phyloP scores from a whole-genome alignment of 495 filamentous ascomycete species.

The Haplographium delicatum region DNA sequence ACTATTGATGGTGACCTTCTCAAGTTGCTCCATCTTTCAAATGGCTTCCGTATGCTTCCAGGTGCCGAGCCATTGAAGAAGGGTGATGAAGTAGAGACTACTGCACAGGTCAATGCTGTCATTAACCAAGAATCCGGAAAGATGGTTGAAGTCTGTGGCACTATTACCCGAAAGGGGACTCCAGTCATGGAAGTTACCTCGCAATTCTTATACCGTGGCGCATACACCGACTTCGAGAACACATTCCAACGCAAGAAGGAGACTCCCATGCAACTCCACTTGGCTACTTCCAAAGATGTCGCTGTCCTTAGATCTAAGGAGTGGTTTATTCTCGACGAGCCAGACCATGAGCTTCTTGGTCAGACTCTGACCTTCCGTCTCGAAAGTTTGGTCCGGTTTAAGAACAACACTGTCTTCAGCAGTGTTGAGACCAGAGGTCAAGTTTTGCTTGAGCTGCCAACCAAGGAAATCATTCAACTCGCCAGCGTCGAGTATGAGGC shows the following conservation, averaged over 20 bases:
- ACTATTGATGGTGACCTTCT: conserved; percentile 92
- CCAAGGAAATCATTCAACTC: conserved; percentile 94
- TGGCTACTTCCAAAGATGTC: conserved; percentile 80
- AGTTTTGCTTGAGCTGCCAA: conserved; percentile 91
- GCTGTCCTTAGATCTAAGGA: conserved; percentile 92
- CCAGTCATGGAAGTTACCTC: conserved; percentile 98
- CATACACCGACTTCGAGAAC: conserved; percentile 90
- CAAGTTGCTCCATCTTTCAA: conserved; percentile 92
- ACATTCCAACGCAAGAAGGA: conserved; percentile 98
- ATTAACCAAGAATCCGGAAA: conserved; percentile 98
- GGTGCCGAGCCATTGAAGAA: conserved; percentile 92
- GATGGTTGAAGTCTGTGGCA: conserved; percentile 98
- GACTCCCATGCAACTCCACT: conserved; percentile 89
- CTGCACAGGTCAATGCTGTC: conserved; percentile 93
- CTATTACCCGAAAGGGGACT: conserved; percentile 77
- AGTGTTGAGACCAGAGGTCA: conserved; percentile 89
- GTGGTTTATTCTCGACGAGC: conserved; percentile 78
- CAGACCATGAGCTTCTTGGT: conserved; percentile 75
- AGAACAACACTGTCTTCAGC: conserved; percentile 90
- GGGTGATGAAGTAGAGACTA: conserved; percentile 87
- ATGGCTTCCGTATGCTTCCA: conserved; percentile 96
- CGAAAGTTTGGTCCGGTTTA: conserved; percentile 84
- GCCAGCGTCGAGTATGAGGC: conserved; percentile 92
- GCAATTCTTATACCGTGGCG: conserved; percentile 93
- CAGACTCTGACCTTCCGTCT: conserved; percentile 97